Base-by-base conservation (phyloP, 192 early-diverging fungal genomes). In the Cladochytrium replicatum region DNA sequence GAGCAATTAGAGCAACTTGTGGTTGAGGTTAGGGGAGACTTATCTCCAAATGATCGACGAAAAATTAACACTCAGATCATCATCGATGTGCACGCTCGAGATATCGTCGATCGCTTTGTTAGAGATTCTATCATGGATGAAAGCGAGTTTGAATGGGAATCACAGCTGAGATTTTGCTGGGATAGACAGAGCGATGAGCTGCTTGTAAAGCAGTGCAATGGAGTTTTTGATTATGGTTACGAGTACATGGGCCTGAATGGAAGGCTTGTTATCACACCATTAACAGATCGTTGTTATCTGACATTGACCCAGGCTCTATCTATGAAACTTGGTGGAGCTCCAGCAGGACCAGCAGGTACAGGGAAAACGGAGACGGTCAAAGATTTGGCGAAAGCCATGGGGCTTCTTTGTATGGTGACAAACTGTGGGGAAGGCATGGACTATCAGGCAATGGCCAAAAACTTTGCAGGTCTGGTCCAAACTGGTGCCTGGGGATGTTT, bases 331-430 rank as follows among this genome's bases (percentile, higher is more conserved):
- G 77, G 77, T 6, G 77, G 73, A 2, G 69, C 71, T n/a, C 77
- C 77, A 8, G 73, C 72, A 41, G 77, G 77, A 23, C 72, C 75
- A 29, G 75, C 75, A 27, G 75, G 72, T 29, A 78, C 72, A 8
- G 77, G 77, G 19, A 79, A 79, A 42, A 79, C 77, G 4, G 77
- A 79, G 55, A 79, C 77, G 0, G 77, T 79, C 9, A 79, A 79
- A 49, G 77, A 79, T 57, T 41, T 79, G 39, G 72, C 77, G 23
- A 79, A 79, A 48, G 77, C 77, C 2, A 39, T 79, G 11, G 77
- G 71, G 6, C 48, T 74, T 6, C 66, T 75, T 3, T 79, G 77
- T 37, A 74, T 79, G 61, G 77, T 79, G 4, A 75, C 72, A 11
- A 79, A 79, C 52, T 79, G 77, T 52, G 71, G 71, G 34, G 77